A percentile compares a stretch with the other conserved stretches of the same genome.
Conservation (phyloP, 305 asterid species). For the Fraxinus paxiana region DNA sequence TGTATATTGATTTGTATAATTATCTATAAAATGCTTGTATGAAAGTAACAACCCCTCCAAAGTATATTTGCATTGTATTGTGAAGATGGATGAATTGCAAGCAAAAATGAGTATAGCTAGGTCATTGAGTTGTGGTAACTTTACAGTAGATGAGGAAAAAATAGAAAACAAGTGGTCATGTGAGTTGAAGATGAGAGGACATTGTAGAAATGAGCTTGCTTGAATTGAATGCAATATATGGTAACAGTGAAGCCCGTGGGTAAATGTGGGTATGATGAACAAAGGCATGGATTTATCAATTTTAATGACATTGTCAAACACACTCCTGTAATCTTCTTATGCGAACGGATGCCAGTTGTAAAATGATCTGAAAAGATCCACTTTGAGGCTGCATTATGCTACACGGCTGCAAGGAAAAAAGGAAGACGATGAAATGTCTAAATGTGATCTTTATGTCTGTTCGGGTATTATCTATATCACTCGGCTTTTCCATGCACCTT, state of each 20-base stretch:
- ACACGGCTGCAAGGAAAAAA: background rate
- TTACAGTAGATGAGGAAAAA: background rate
- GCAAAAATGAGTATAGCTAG: constrained; percentile 6
- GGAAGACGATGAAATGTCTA: background rate
- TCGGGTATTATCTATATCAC: background rate
- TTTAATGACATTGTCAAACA: background rate
- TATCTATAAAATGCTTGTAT: constrained; percentile 10
- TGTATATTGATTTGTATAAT: constrained; percentile 4
- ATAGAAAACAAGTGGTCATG: background rate
- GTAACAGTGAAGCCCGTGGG: background rate
- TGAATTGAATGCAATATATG: constrained; percentile 2
- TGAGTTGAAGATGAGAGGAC: background rate
- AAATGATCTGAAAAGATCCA: background rate
- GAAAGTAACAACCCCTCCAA: constrained; percentile 4
- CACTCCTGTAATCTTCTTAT: constrained; percentile 5
- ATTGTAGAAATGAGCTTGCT: background rate
- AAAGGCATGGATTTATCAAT: constrained; percentile 10
- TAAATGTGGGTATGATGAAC: background rate
- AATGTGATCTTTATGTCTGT: background rate
- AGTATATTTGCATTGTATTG: constrained; percentile 8
- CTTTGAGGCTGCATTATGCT: background rate
- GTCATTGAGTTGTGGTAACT: constrained; percentile 6
- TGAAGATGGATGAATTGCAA: constrained; percentile 8
- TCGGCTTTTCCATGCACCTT: background rate
- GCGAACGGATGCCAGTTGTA: background rate